Evolutionary conservation across 78 protist genomes (phyloP).

Genomic region (Isochrysis galbana): DNA sequence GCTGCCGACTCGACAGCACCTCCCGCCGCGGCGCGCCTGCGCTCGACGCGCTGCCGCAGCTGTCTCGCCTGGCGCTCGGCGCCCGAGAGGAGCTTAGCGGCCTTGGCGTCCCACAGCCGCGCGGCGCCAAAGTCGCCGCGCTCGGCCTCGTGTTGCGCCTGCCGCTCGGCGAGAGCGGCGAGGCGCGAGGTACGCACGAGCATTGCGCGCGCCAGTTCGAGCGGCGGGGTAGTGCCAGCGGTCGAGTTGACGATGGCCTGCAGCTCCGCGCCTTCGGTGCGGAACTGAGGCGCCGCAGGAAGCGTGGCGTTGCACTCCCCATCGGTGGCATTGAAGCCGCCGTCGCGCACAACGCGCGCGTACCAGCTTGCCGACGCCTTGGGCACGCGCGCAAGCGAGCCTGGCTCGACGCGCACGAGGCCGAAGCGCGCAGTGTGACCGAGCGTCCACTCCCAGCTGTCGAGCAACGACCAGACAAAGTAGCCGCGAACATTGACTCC

Average conservation of each 20-base stretch:
- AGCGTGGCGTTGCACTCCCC: background rate
- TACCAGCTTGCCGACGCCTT: background rate
- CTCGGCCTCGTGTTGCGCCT: background rate
- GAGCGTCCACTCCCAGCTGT: slow-evolving; percentile 68
- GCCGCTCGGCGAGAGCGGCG: background rate
- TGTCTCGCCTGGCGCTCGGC: background rate
- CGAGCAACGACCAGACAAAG: slow-evolving; percentile 57
- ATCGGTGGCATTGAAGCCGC: background rate
- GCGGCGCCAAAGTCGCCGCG: background rate
- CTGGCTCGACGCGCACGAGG: slow-evolving; percentile 53
- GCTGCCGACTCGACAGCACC: background rate
- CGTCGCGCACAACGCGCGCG: background rate
- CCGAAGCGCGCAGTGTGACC: slow-evolving; percentile 66
- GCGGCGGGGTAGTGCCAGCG: background rate
- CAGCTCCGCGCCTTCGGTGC: background rate
- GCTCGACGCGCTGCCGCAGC: background rate
- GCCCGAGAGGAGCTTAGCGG: background rate
- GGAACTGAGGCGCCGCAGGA: background rate
- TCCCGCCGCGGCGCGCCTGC: background rate
- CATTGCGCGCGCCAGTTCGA: background rate
- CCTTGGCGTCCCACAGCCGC: background rate
- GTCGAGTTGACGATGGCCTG: background rate
- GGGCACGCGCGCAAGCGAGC: background rate
- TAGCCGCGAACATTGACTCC: slow-evolving; percentile 49
- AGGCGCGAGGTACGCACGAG: background rate